phyloP scores from a whole-genome alignment of 345 rosid species.

The Pugionium cornutum region DNA sequence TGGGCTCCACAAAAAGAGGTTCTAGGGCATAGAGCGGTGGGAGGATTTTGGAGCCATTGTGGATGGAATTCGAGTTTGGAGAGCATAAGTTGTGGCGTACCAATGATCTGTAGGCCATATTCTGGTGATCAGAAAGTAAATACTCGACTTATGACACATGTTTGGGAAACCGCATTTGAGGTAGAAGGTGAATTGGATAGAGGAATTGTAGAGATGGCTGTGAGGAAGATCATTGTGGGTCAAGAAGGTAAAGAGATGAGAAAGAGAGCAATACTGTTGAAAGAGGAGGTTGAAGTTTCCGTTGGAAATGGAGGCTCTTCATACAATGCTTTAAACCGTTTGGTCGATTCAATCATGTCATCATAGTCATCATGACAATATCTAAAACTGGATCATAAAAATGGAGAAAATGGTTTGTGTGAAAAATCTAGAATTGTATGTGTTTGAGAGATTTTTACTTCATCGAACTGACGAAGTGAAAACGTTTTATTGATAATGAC shows the following conservation, averaged over 20 bases:
- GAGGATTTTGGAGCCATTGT: slow-evolving; percentile 46
- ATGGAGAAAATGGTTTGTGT: too few species aligned
- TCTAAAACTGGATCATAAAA: too few species aligned
- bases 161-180: slow-evolving; percentile 45
- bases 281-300: slow-evolving; percentile 31
- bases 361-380: not conserved
- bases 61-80: slow-evolving; percentile 41
- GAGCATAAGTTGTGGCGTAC: slow-evolving; percentile 38
- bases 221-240: slow-evolving; percentile 42
- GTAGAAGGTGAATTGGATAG: slow-evolving; percentile 43
- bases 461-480: too few species aligned
- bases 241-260: slow-evolving; percentile 50
- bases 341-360: slow-evolving; percentile 39
- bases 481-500: too few species aligned
- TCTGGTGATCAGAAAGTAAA: slow-evolving; percentile 45
- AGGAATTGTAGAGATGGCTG: slow-evolving; percentile 34
- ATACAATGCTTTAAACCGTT: slow-evolving; percentile 25
- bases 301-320: slow-evolving; percentile 39
- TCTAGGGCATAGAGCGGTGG: slow-evolving; percentile 39
- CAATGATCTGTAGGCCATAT: slow-evolving; percentile 47
- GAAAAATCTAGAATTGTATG: too few species aligned
- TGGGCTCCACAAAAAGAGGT: slow-evolving; percentile 57
- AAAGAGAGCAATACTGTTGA: slow-evolving; percentile 31
- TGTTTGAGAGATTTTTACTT: too few species aligned
- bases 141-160: slow-evolving; percentile 39